Conservation (phyloP, 768 basidiomycete genomes). For the Boletus huronensis region DNA sequence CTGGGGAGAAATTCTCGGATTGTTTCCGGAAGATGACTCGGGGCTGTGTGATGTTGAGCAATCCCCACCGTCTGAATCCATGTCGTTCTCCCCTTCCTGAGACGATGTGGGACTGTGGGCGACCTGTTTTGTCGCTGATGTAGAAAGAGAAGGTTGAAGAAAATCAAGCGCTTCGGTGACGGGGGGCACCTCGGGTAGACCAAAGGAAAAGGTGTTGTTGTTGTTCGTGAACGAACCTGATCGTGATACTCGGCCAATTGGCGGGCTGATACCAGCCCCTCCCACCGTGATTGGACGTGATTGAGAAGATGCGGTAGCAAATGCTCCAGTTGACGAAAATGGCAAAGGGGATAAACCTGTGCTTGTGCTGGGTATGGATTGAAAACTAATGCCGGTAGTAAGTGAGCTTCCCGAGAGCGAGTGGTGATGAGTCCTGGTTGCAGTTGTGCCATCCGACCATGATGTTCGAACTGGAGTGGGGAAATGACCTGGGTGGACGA, state of each 20-base stretch:
- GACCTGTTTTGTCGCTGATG: slow-evolving; percentile 4
- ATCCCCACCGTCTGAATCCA: slow-evolving; percentile 42
- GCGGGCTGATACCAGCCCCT: slow-evolving; percentile 30
- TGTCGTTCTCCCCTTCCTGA: slow-evolving; percentile 51
- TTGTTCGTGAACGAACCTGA: slow-evolving; percentile 53
- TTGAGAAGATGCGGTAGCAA: slow-evolving; percentile 27
- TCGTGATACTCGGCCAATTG: slow-evolving; percentile 53
- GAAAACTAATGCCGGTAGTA: slow-evolving; percentile 25
- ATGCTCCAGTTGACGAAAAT: slow-evolving; percentile 32
- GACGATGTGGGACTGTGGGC: slow-evolving; percentile 34
- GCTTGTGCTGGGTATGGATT: slow-evolving; percentile 33
- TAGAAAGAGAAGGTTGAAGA: slow-evolving; percentile 21
- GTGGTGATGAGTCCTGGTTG: slow-evolving; percentile 31
- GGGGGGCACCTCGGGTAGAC: slow-evolving; percentile 31
- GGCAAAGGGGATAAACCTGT: slow-evolving; percentile 27
- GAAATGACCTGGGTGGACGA: slow-evolving; percentile 25
- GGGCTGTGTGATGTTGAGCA: slow-evolving; percentile 30
- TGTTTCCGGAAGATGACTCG: slow-evolving; percentile 29
- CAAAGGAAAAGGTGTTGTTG: slow-evolving; percentile 39
- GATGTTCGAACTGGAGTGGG: slow-evolving; percentile 26
- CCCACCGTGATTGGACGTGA: slow-evolving; percentile 18
- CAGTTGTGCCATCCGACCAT: slow-evolving; percentile 29
- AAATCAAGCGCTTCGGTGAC: slow-evolving; percentile 30
- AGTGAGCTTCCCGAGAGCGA: slow-evolving; percentile 31
- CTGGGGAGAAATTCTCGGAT: slow-evolving; percentile 22